phyloP scores from a whole-genome alignment of 2,329 filamentous ascomycete species.

The Cadophora malorum region DNA sequence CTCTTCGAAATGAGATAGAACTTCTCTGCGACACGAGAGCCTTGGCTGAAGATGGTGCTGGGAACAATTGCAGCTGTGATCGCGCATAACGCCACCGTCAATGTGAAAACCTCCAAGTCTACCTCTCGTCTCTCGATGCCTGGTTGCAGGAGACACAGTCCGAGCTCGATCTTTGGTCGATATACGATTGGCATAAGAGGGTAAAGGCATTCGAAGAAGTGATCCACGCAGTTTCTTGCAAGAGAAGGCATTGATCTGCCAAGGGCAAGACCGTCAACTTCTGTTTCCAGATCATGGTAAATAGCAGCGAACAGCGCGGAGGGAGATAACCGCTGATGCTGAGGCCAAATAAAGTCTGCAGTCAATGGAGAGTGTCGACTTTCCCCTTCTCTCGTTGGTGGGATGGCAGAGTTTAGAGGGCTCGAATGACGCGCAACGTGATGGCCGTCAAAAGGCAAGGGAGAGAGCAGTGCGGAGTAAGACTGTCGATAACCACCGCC shows the following conservation, averaged over 20 bases:
- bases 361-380: not conserved
- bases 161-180: constrained; percentile 14
- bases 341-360: not conserved
- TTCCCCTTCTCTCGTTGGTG: not conserved
- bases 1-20: constrained; percentile 14
- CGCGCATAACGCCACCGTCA: constrained; percentile 11
- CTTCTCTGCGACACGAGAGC: constrained; percentile 14
- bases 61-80: constrained; percentile 12
- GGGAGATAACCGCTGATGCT: not conserved
- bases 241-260: constrained; percentile 5
- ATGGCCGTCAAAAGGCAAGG: not conserved
- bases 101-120: constrained; percentile 6
- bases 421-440: not conserved
- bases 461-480: not conserved
- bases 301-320: constrained; percentile 1
- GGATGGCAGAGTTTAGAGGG: not conserved
- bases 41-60: constrained; percentile 10
- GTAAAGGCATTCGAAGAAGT: constrained; percentile 19
- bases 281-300: constrained; percentile 6
- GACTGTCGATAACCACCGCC: not conserved
- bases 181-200: constrained; percentile 17
- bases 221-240: constrained; percentile 9
- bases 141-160: constrained; percentile 13
- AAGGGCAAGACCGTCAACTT: not conserved
- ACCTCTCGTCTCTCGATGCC: constrained; percentile 9